Evolutionary conservation across 768 basidiomycete species (phyloP), one percentile per base, ranked within the genome.

Genomic region (Phylloporus sp.): DNA sequence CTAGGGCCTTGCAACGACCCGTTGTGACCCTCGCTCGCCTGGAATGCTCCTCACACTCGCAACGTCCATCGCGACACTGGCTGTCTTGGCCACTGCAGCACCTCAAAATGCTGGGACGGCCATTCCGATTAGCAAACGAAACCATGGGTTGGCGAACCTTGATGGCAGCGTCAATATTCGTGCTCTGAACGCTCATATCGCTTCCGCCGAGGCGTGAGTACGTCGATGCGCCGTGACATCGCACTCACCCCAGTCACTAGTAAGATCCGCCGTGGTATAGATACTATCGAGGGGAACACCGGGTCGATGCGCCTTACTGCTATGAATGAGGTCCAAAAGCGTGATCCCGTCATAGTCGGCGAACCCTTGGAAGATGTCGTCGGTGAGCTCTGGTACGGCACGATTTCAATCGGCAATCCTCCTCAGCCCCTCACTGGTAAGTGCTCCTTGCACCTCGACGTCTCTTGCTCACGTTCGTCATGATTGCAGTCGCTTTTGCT

Each of bases 111-210:
- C 22, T 17, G 14, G 10, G 24, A 39, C 2, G 0, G 29, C 39
- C 4, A 47, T 56, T 21, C 49, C 52, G 1, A 39, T 56, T 26
- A 18, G 28, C 24, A 56, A 54, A 21, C 46, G 46, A n/a, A n/a
- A n/a, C 11, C 48, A 43, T 20, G 1, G 4, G 1, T 32, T 54
- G 4, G 21, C 42, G 17, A 56, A 58, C 26, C 18, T 26, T 5
- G 51, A 50, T 38, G 23, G 41, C 6, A 48, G 5, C 23, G 39
- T 56, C 3, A 33, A 54, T 15, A 0, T 37, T 9, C 46, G 39
- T 3, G 52, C 46, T 3, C 52, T 56, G n/a, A 47, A 44, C 2
- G n/a, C 48, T 7, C 48, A 56, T 42, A 11, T 44, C 11, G 42
- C 35, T 4, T 46, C 31, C 2, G 18, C 46, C 20, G 31, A 50